Evolutionary conservation across 2,329 filamentous ascomycete species (phyloP), one percentile per base, ranked within the genome.

Genomic region (Verticillium nonalfalfae): DNA sequence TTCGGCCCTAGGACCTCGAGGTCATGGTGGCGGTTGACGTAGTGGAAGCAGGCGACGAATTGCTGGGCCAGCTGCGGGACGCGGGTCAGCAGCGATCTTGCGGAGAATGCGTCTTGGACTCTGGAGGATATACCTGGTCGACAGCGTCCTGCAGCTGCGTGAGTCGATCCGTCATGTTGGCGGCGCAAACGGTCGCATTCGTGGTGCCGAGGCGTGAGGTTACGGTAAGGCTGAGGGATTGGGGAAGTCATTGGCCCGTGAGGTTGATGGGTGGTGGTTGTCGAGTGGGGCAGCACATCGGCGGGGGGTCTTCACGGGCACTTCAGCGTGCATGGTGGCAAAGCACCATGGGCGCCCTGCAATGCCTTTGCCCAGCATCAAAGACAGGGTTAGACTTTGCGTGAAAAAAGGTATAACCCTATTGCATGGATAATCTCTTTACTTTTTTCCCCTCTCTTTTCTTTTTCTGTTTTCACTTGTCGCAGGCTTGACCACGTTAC

Each of bases 71-170:
- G 82, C 87, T 90, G 45, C 58, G 57, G 26, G 13, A 5, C n/a
- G 39, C 39, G 39, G 7, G 38, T 60, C 26, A 62, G 52, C 38
- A 3, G 1, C 31, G 7, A 6, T 40, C n/a, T 11, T 52, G n/a
- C 4, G n/a, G 7, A 18, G 7, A 18, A 4, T 52, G 45, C 18
- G 3, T 40, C 39, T 31, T 31, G 26, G 26, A 4, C 26, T 15
- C 4, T 34, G 26, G 54, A 62, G 56, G 13, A 56, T 75, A 38
- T 77, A 91, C 90, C 82, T 93, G 87, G 70, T 95, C 91, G 63
- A 94, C 85, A 74, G 90, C 88, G 78, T 95, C 90, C 75, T 96
- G 91, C 62, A 95, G 81, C 74, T 95, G 91, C 1, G 91, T 94
- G 62, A 96, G 81, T 64, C 89, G 82, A 72, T 96, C 91, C 34